Base-by-base conservation (phyloP, 345 rosid species). In the Brassica napus region DNA sequence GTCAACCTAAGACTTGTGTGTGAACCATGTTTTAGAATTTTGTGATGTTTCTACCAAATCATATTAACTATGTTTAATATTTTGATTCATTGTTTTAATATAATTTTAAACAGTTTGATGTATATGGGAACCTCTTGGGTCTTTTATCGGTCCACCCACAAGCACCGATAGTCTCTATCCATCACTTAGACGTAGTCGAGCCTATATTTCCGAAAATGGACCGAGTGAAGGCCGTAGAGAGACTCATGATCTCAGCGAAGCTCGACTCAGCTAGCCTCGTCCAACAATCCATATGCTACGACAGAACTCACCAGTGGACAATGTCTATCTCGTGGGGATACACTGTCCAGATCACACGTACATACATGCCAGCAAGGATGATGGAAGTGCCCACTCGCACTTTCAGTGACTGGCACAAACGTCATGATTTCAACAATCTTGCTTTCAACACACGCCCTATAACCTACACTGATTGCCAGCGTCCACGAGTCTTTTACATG, bases 311-410 rank as follows among this genome's bases (percentile, higher is more conserved):
- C 9, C 80, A 77, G 35, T 90, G 98, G 98, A 90, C 94, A 1
- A 37, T 90, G 30, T 92, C 96, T 0, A 79, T 92, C 8, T 86
- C 96, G 0, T 92, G 98, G 98, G 96, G 98, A 11, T 90, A 87
- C 62, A 78, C 89, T 0, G 93, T 89, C 32, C 92, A 90, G 65
- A 79, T 94, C 34, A 67, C 76, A 16, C 86, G 89, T 1, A 90
- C 89, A 15, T 86, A 85, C 24, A 30, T 87, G 69, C 31, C 82
- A 4, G 91, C 90, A 2, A 79, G 89, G 6, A 89, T 90, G 72
- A 75, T 94, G 55, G 89, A 83, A 70, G 66, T 76, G 49, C 94
- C 95, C 0, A 77, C 84, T 0, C 79, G 87, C 8, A 94, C 98
- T 0, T 90, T 94, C 75, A 55, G 83, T 6, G 84, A 84, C 26